Conservation (phyloP, 139 green algal species). For the Coelastrella sp. region DNA sequence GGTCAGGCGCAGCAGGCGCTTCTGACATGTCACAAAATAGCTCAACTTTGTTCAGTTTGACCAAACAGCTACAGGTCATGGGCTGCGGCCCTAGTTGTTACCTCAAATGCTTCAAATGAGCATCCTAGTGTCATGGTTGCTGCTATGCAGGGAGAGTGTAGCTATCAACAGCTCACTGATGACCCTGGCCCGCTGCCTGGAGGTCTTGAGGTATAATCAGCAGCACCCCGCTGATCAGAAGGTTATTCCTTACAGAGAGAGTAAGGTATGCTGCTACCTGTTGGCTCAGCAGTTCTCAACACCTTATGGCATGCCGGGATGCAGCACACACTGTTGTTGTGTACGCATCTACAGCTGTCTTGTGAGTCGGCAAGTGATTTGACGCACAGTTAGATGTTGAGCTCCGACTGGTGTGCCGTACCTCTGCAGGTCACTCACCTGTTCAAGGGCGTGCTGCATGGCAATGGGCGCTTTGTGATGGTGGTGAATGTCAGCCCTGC, state of each 20-base stretch:
- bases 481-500: conserved; percentile 76
- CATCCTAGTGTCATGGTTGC: no score
- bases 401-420: no score
- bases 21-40: no score
- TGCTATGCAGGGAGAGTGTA: conserved; percentile 74
- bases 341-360: no score
- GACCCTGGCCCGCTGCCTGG: conserved; percentile 84
- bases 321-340: no score
- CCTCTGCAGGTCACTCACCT: conserved; percentile 60
- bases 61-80: neutral
- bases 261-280: conserved; percentile 15
- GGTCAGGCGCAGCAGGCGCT: neutral
- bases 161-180: conserved; percentile 88
- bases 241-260: conserved; percentile 55
- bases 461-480: conserved; percentile 80
- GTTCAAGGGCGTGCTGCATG: conserved; percentile 71
- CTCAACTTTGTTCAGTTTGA: neutral
- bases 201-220: conserved; percentile 86
- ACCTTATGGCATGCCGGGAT: no score
- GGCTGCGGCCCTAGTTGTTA: no score
- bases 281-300: neutral
- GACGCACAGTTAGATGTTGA: no score
- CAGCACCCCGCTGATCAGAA: conserved; percentile 56
- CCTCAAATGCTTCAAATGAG: no score
- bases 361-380: no score